Conservation (phyloP, 306 rosid genomes). For the Acacia confusa region DNA sequence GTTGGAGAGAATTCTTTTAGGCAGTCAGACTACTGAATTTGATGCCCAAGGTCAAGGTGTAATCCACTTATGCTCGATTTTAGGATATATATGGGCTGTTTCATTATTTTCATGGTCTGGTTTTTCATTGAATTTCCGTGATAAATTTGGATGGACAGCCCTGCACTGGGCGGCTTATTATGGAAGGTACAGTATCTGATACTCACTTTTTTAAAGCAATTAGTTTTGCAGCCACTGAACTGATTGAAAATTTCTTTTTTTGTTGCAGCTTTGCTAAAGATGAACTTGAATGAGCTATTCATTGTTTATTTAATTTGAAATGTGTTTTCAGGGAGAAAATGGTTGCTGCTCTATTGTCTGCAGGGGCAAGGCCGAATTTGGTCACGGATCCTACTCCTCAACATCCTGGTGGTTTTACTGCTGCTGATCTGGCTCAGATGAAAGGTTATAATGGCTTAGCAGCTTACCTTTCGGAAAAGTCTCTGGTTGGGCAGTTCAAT, state of each 20-base stretch:
- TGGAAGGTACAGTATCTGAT: constrained; percentile 64
- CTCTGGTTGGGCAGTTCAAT: constrained; percentile 73
- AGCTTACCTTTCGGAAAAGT: constrained; percentile 92
- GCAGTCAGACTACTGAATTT: constrained; percentile 60
- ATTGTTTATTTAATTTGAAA: constrained; percentile 20
- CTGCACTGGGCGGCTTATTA: constrained; percentile 95
- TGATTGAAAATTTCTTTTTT: constrained; percentile 17
- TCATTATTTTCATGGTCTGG: constrained; percentile 76
- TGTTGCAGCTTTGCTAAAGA: constrained; percentile 20
- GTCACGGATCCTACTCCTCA: constrained; percentile 85
- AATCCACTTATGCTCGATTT: constrained; percentile 85
- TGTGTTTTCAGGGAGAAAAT: constrained; percentile 71
- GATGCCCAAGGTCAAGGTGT: constrained; percentile 88
- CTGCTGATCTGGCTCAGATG: constrained; percentile 75
- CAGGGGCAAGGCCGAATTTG: constrained; percentile 88
- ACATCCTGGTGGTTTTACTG: constrained; percentile 75
- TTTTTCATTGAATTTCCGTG: constrained; percentile 86
- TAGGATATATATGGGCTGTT: constrained; percentile 88
- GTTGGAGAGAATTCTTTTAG: constrained; percentile 68
- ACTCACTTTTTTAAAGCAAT: constrained; percentile 28
- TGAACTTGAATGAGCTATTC: constrained; percentile 8
- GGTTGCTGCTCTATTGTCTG: constrained; percentile 77
- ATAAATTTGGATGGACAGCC: constrained; percentile 95
- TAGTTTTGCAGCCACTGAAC: constrained; percentile 10
- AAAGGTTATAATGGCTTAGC: constrained; percentile 81